Percentiles rank a stretch among this genome's conserved stretches.
Conservation (phyloP, 495 filamentous ascomycete genomes). For the Articulospora tetracladia region DNA sequence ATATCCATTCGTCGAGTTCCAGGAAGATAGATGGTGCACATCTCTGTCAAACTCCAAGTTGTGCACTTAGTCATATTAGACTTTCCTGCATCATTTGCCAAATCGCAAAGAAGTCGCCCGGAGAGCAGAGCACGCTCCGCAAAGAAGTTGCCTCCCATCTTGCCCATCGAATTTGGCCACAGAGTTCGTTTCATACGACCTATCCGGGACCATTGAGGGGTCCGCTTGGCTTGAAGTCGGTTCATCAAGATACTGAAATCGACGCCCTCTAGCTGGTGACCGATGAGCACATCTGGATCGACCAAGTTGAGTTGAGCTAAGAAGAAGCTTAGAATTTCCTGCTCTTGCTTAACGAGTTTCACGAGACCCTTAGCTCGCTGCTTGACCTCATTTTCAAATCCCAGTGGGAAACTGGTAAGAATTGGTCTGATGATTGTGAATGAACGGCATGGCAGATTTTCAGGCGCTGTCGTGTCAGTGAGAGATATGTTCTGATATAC, state of each 20-base stretch:
- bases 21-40: constrained; percentile 82
- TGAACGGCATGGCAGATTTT: constrained; percentile 81
- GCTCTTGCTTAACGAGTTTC: constrained; percentile 77
- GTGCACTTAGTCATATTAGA: constrained; percentile 96
- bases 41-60: constrained; percentile 95
- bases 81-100: constrained; percentile 95
- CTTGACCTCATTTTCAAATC: constrained; percentile 73
- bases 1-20: constrained; percentile 69
- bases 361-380: constrained; percentile 60
- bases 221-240: constrained; percentile 85
- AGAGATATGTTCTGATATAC: constrained; percentile 89
- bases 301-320: constrained; percentile 79
- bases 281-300: constrained; percentile 91
- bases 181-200: constrained; percentile 76
- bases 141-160: constrained; percentile 83
- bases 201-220: constrained; percentile 87
- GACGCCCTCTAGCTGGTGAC: constrained; percentile 95
- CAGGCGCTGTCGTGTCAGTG: constrained; percentile 80
- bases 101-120: constrained; percentile 87
- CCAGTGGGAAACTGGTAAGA: constrained; percentile 70
- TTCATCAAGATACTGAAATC: constrained; percentile 89
- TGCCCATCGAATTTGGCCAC: constrained; percentile 88
- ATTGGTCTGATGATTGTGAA: constrained; percentile 88
- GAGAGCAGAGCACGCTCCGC: constrained; percentile 85
- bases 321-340: constrained; percentile 79